Evolutionary conservation across 164 flowering plant species (phyloP), one percentile per base, ranked within the genome.

Genomic region (Buxus sempervirens): DNA sequence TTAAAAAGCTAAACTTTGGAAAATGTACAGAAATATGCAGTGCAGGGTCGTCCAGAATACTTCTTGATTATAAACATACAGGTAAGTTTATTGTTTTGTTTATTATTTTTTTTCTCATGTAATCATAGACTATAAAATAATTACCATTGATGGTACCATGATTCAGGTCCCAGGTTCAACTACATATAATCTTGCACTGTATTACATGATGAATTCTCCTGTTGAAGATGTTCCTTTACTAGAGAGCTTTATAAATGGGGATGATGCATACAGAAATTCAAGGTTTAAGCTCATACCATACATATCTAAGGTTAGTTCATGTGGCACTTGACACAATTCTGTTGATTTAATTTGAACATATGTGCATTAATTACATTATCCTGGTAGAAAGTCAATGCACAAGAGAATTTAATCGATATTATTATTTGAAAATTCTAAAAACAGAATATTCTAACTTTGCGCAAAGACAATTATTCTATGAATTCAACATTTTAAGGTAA

Each of bases 241-340:
- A 19, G 78, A 88, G 65, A 78, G 81, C 72, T 93, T 93, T 80
- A 71, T 93, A 58, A 85, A 83, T 26, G 98, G 96, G 38, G 96
- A 93, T 77, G 89, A 90, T 78, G 85, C 93, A 19, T 93, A 74
- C 68, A 81, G 98, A 69, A 93, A 93, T 80, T 84, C 97, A 57
- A 85, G 96, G 79, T 88, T 93, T 77, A 93, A 93, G 84, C 93
- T 93, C 77, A 93, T 93, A 63, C 98, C 98, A 21, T 90, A 88
- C 72, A 89, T 90, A 64, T 89, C 98, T 28, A 82, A 90, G 96
- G 98, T 90, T 51, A 61, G 84, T 71, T 54, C 22, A 26, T 45
- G 15, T 28, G 18, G 24, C 23, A 41, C 20, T 42, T 61, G 24
- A 20, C 64, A 22, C 8, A 27, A 27, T 28, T 7, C 36, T 63